Percentiles rank a stretch among this genome's conserved stretches.
phyloP scores from a whole-genome alignment of 2,329 filamentous ascomycete species.

The Paracorniculantispora psalliotae region DNA sequence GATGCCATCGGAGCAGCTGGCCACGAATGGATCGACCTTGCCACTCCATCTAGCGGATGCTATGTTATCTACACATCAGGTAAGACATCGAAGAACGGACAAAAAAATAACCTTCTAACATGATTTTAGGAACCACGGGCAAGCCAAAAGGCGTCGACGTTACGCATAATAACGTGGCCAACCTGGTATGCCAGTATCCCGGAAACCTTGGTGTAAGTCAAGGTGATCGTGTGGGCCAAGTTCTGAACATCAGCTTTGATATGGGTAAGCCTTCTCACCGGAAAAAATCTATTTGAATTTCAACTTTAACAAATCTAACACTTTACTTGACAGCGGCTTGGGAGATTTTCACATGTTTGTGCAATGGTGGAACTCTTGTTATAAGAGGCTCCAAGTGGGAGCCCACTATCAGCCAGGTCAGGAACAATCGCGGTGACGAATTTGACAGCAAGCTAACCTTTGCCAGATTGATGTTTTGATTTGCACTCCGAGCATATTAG shows the following conservation, averaged over 20 bases:
- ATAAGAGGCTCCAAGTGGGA: conserved; percentile 47
- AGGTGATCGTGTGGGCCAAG: conserved; percentile 49
- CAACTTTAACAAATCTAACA: neutral
- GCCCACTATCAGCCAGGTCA: conserved; percentile 39
- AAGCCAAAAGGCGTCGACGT: conserved; percentile 56
- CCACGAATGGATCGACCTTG: conserved; percentile 23
- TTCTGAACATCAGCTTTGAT: conserved; percentile 56
- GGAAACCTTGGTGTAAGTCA: conserved; percentile 45
- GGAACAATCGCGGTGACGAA: conserved; percentile 1
- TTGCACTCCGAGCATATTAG: conserved; percentile 50
- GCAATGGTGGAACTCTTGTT: conserved; percentile 53
- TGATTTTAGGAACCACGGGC: conserved; percentile 45
- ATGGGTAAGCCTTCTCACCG: conserved; percentile 59
- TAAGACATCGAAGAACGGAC: conserved; percentile 15
- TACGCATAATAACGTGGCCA: conserved; percentile 49
- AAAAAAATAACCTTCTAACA: neutral
- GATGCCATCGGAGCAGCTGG: neutral
- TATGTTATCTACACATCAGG: conserved; percentile 54
- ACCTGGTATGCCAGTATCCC: conserved; percentile 46
- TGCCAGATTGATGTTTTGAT: conserved; percentile 48
- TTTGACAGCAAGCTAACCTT: neutral
- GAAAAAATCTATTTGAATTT: neutral
- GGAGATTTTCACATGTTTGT: conserved; percentile 54
- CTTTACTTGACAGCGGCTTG: conserved; percentile 49
- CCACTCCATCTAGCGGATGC: conserved; percentile 34